Evolutionary conservation across 805 yeast genomes (phyloP), one percentile per base, ranked within the genome.

Genomic region (Saturnispora bothae): DNA sequence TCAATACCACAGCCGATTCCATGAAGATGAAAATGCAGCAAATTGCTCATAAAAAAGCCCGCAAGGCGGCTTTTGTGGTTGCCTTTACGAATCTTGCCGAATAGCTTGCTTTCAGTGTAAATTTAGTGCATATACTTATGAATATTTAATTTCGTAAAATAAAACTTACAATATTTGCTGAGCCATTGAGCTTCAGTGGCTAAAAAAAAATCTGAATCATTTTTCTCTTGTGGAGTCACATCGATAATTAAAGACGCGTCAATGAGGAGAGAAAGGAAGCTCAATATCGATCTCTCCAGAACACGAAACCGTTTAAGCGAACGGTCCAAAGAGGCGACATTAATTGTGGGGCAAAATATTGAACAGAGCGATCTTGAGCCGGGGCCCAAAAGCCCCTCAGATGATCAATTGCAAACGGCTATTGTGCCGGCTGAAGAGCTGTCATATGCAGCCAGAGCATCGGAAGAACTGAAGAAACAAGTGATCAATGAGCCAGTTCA

Each of bases 401-500:
- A 15, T 4, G 28, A 23, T 16, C 23, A 21, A 13, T 14, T 15
- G 26, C 14, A 18, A 7, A n/a, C 16, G 10, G 26, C 27, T 7
- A 20, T 22, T 7, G 10, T 26, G 3, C 16, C 15, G 18, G 25
- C 27, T 21, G 12, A 15, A 16, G 21, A 27, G 14, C 7, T 20
- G 10, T 19, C 40, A 39, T 36, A 16, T 19, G 39, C n/a, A 4
- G 31, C 14, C 30, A 31, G 28, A 34, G 40, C 33, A 3, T 15
- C 31, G 16, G 40, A 38, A 15, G 37, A 33, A 15, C 20, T 29
- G 21, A 28, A 33, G 34, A 33, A 38, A 15, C 32, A 31, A 19
- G 26, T 18, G 5, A 18, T 25, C 12, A 32, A 40, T 10, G 61
- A 60, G 34, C 67, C 70, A 0, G 54, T 64, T 2, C 69, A 62